Evolutionary conservation across 345 rosid genomes (phyloP).

Genomic region (Adansonia digitata): DNA sequence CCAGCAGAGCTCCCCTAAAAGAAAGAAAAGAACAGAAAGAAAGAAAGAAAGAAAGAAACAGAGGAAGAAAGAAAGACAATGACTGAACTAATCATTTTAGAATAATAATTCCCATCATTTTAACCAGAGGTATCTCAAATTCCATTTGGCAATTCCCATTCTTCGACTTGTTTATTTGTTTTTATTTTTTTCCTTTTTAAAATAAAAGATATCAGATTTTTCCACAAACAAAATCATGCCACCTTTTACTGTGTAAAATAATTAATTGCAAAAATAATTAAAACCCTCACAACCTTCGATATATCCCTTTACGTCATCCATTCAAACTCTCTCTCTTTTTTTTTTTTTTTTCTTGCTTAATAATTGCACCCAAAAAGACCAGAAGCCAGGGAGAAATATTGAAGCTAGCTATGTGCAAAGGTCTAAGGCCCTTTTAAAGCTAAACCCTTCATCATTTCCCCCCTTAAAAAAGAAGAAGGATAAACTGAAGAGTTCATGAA

Average conservation of each 20-base stretch:
- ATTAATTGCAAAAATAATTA: not conserved
- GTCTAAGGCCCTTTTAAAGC: not conserved
- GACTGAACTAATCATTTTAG: constrained; percentile 63
- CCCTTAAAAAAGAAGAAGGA: not conserved
- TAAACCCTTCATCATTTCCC: not conserved
- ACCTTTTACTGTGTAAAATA: constrained; percentile 31
- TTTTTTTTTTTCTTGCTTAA: not conserved
- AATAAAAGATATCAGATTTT: constrained; percentile 5
- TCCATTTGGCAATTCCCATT: constrained; percentile 16
- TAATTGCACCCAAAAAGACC: not conserved
- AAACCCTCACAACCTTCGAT: not conserved
- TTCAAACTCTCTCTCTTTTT: no score
- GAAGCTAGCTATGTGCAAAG: not conserved
- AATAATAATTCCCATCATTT: constrained; percentile 66
- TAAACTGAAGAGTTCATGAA: not conserved
- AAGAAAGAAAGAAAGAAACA: no score
- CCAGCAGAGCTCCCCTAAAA: not conserved
- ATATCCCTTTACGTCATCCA: constrained; percentile 16
- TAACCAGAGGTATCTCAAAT: constrained; percentile 11
- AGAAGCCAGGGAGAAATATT: not conserved
- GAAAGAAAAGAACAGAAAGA: no score
- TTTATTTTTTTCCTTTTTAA: not conserved
- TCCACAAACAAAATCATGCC: constrained; percentile 38
- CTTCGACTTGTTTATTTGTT: not conserved
- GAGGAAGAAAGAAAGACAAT: no score